Evolutionary conservation across 2,329 filamentous ascomycete species (phyloP).

Genomic region (Aspergillus sp.): DNA sequence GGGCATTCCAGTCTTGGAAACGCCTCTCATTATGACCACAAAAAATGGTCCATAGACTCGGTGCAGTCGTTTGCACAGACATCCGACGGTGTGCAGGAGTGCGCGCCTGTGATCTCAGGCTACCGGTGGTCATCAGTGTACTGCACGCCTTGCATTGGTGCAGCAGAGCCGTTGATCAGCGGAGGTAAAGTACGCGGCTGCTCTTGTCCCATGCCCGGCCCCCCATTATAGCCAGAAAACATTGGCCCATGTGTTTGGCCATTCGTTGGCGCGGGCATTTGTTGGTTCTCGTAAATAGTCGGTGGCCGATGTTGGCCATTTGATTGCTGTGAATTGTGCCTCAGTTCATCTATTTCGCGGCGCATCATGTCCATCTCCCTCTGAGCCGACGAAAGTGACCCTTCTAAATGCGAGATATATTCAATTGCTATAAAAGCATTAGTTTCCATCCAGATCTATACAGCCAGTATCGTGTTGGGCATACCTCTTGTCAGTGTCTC

Average conservation of each 20-base stretch:
- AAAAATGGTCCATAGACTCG: too few relatives aligned
- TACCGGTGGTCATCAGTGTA: conserved; percentile 51
- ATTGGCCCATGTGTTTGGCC: conserved; percentile 33
- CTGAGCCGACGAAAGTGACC: conserved; percentile 36
- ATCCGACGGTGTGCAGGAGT: too few relatives aligned
- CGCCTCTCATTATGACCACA: too few relatives aligned
- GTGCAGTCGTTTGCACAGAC: too few relatives aligned
- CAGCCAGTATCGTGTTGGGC: neutral
- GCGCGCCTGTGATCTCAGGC: neutral
- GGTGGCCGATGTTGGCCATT: conserved; percentile 31
- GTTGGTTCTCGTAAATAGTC: conserved; percentile 37
- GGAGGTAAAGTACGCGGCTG: conserved; percentile 49
- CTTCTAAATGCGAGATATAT: conserved; percentile 48
- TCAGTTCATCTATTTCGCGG: conserved; percentile 38
- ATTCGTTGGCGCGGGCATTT: conserved; percentile 36
- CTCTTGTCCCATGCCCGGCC: conserved; percentile 35
- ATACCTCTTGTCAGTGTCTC: conserved; percentile 50
- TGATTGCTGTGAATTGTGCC: conserved; percentile 37
- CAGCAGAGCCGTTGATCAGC: conserved; percentile 45
- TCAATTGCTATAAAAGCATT: conserved; percentile 43
- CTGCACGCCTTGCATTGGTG: conserved; percentile 52
- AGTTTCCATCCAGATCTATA: conserved; percentile 6
- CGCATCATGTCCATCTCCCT: conserved; percentile 40
- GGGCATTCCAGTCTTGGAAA: too few relatives aligned
- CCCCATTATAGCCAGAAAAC: conserved; percentile 30